Conservation (phyloP, 805 yeast genomes). For the Ascoidea rubescens region DNA sequence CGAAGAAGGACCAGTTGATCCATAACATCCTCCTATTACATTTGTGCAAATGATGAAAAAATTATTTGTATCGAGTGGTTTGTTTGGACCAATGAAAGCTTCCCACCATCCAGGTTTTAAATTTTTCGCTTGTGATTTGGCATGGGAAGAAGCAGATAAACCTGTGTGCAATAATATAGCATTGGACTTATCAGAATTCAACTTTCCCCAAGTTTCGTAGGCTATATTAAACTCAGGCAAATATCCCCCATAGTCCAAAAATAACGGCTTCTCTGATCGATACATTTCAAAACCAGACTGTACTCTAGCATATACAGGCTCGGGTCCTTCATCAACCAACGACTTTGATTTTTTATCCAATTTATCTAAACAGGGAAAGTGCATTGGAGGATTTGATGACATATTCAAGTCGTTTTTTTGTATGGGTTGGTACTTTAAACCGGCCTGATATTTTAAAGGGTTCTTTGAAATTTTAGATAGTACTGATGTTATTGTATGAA, state of each 20-base stretch:
- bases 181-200: slow-evolving; percentile 51
- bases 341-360: slow-evolving; percentile 9
- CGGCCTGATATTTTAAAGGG: too few species aligned
- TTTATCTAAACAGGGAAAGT: slow-evolving; percentile 73
- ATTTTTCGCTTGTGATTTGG: slow-evolving; percentile 63
- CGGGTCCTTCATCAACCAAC: slow-evolving; percentile 59
- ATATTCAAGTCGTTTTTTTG: too few species aligned
- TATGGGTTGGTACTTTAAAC: too few species aligned
- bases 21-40: slow-evolving; percentile 89
- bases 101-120: slow-evolving; percentile 91
- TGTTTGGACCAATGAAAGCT: slow-evolving; percentile 75
- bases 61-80: slow-evolving; percentile 59
- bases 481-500: too few species aligned
- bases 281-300: slow-evolving; percentile 53
- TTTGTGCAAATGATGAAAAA: slow-evolving; percentile 81
- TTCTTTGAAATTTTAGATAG: too few species aligned
- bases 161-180: slow-evolving; percentile 82
- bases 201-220: slow-evolving; percentile 81
- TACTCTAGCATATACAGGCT: slow-evolving; percentile 67
- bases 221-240: slow-evolving; percentile 72
- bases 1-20: slow-evolving; percentile 87
- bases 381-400: slow-evolving; percentile 17
- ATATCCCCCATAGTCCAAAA: slow-evolving; percentile 71
- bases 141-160: slow-evolving; percentile 86
- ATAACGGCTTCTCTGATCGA: slow-evolving; percentile 41